Base-by-base conservation (phyloP, 495 filamentous ascomycete species). In the Aspergillus steynii region DNA sequence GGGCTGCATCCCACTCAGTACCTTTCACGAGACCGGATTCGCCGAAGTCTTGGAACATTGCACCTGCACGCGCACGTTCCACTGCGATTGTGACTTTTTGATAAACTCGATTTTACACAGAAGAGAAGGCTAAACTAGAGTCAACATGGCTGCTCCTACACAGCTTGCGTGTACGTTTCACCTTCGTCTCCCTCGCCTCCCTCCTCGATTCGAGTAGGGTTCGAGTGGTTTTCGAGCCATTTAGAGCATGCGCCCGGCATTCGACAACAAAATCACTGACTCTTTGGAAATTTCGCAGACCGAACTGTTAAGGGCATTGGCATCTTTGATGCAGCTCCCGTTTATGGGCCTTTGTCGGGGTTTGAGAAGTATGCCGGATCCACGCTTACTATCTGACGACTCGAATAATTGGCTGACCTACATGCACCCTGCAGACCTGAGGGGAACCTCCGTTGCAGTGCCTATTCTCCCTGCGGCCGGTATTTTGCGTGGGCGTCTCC, bases 291-390 rank as follows among this genome's bases (percentile, higher is more conserved):
- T 10, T 52, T 55, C 59, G 56, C 66, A 90, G 87, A 89, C 84
- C 91, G 95, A 72, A 97, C 95, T 74, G 88, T 94, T 77, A 97
- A 97, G 86, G 89, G 87, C 65, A 92, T 99, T 81, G 93, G 93
- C 68, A 84, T 97, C 76, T 84, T 96, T 75, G 88, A 98, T 80
- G 92, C 91, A 57, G 87, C 86, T 58, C 95, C 95, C 58, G 83
- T 90, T 66, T 99, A 99, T 77, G 86, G 89, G 75, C 79, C 87
- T 71, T 82, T 97, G 66, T 82, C 91, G 72, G 94, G 89, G 62
- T 97, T 98, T 80, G 79, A 80, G 61, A 84, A 76, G 88, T 89
- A 78, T 49, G 78, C 7, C 27, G 29, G 55, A 26, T 48, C 49
- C 42, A 42, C 55, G 6, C 37, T 47, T 32, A 56, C n/a, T 28